phyloP scores from a whole-genome alignment of 106 monocot species.

The Cymbidium sinense region DNA sequence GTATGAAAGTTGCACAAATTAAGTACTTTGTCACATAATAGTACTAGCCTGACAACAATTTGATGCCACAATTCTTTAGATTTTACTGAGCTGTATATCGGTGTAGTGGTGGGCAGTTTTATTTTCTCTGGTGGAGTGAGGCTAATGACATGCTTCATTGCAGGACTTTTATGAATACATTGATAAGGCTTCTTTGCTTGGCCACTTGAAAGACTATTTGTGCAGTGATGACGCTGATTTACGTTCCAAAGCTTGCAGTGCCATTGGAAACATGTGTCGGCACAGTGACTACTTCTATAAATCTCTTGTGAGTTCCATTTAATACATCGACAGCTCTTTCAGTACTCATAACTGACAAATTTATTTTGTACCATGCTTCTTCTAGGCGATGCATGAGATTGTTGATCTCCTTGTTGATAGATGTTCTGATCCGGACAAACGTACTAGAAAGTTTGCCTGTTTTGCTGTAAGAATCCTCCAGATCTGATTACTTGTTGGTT shows the following conservation, averaged over 20 bases:
- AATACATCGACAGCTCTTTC: background rate
- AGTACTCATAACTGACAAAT: background rate
- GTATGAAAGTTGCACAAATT: no score
- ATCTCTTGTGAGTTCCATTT: slow-evolving; percentile 52
- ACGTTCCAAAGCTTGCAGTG: slow-evolving; percentile 92
- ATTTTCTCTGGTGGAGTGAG: background rate
- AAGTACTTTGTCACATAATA: background rate
- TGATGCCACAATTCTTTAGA: background rate
- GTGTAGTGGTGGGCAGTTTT: background rate
- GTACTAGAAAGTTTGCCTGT: slow-evolving; percentile 97
- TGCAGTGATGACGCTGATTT: slow-evolving; percentile 66
- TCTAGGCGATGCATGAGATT: slow-evolving; percentile 59
- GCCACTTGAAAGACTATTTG: slow-evolving; percentile 56
- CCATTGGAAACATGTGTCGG: slow-evolving; percentile 95
- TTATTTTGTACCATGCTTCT: background rate
- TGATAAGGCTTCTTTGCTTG: slow-evolving; percentile 61
- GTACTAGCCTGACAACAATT: background rate
- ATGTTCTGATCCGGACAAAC: slow-evolving; percentile 87
- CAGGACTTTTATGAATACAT: slow-evolving; percentile 93
- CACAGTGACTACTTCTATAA: slow-evolving; percentile 84
- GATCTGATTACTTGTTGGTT: background rate
- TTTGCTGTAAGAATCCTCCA: slow-evolving; percentile 73
- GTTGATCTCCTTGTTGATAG: slow-evolving; percentile 77
- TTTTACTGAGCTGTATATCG: background rate
- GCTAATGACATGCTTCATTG: background rate